Conservation (phyloP, 148 eudicot genomes). For the Euryodendron excelsum region DNA sequence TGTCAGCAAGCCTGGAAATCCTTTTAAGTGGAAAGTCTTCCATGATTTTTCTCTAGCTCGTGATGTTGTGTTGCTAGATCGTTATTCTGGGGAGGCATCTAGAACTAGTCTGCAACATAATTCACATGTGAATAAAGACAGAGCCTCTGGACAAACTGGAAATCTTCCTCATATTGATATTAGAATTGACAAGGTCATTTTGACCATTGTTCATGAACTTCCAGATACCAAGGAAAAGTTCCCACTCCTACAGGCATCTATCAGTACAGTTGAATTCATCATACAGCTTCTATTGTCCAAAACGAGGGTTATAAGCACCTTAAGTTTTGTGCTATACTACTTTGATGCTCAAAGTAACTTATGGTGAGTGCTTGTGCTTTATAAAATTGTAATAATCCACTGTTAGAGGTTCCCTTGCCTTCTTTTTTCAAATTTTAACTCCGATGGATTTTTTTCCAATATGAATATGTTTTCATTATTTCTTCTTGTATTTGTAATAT, state of each 20-base stretch:
- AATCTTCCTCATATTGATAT: constrained; percentile 49
- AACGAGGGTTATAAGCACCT: constrained; percentile 65
- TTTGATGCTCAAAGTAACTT: constrained; percentile 62
- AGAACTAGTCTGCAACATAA: constrained; percentile 17
- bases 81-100: constrained; percentile 24
- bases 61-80: constrained; percentile 28
- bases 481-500: constrained; percentile 17
- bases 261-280: constrained; percentile 46
- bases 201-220: constrained; percentile 77
- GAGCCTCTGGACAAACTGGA: constrained; percentile 24
- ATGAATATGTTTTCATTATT: background rate
- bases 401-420: background rate
- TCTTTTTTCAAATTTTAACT: constrained; percentile 6
- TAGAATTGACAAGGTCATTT: constrained; percentile 46
- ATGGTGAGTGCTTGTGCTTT: constrained; percentile 46
- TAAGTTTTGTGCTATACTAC: constrained; percentile 44
- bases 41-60: constrained; percentile 35
- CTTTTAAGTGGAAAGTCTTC: constrained; percentile 84
- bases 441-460: background rate
- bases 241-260: constrained; percentile 71
- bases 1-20: constrained; percentile 81
- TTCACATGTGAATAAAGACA: constrained; percentile 27
- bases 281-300: constrained; percentile 61
- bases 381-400: background rate
- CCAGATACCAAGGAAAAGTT: constrained; percentile 60